Evolutionary conservation across 331 rosid species (phyloP), one percentile per base, ranked within the genome.

Genomic region (Cydonia oblonga): DNA sequence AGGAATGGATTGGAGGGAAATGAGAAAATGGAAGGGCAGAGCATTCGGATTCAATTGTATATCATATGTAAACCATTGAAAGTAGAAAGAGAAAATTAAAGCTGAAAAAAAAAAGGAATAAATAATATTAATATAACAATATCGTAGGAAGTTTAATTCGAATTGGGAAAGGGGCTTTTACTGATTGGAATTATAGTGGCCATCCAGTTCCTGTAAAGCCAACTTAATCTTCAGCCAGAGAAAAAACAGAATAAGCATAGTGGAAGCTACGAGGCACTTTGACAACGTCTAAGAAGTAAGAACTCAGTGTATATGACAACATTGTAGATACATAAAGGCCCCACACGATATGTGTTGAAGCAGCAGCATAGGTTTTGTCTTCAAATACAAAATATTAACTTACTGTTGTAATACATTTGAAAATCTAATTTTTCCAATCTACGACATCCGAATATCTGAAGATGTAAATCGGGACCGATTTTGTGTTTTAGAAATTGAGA

Each of bases 181-280:
- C 4, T 22, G 54, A 42, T 38, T 72, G 76, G 52, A 81, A 53
- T 32, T 62, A 52, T 35, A 29, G 23, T 69, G 79, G 59, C 44
- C 78, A 69, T 72, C 80, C 66, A n/a, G 54, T 69, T 81, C 77
- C 57, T 46, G 67, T 58, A 82, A 84, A 73, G 87, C 72, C 79
- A 67, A 71, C 49, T 18, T 3, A 74, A 32, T 30, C 46, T 64
- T 49, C 15, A 10, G 30, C 19, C 22, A 53, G 29, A 57, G 9
- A 35, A 35, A 20, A 26, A 64, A 29, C 7, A 64, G 3, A 53
- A 66, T 44, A 19, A 42, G 54, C 20, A 56, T 56, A 56, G 61
- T 56, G 61, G 61, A 56, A 56, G 28, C 61, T 56, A 56, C 28
- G 62, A 58, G 64, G 56, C 74, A 46, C 59, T 46, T 23, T 49